These are phyloP conservation scores for Petrea volubilis DNA, from an alignment of 257 asterid species.

Conservation along the genomic window DNA sequence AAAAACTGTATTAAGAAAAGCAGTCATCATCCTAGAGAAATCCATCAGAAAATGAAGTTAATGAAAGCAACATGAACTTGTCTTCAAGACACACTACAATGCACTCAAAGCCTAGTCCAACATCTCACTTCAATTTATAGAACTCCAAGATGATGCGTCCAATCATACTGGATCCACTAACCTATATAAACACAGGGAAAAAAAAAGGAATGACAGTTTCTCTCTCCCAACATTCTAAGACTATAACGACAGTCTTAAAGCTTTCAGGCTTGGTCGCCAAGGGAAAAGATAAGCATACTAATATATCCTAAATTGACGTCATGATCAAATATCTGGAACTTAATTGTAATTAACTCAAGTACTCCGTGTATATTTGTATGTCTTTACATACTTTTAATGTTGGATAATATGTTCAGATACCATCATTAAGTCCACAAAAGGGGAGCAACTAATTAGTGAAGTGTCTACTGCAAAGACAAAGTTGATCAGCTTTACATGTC, in stretches of 20 bases:
- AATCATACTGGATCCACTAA: background rate
- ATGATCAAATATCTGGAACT: background rate
- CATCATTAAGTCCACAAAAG: background rate
- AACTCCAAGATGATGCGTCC: background rate
- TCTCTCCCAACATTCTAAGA: background rate
- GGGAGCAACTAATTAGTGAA: background rate
- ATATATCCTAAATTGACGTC: background rate
- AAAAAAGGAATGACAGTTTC: background rate
- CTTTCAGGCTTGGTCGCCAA: background rate
- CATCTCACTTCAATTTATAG: background rate
- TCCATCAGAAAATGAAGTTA: background rate
- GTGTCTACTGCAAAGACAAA: background rate
- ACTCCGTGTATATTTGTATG: background rate
- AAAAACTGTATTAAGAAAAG: background rate
- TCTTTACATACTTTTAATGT: background rate
- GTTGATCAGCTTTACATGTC: constrained; percentile 11
- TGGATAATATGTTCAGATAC: background rate
- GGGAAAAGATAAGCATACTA: background rate
- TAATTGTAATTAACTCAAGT: background rate
- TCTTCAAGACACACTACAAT: background rate
- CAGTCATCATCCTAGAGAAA: background rate
- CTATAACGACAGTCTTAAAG: background rate
- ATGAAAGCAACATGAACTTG: background rate
- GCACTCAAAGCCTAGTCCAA: background rate
- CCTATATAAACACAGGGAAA: no score